Evolutionary conservation across 164 flowering plant species (phyloP).

Genomic region (Dillenia turbinata): DNA sequence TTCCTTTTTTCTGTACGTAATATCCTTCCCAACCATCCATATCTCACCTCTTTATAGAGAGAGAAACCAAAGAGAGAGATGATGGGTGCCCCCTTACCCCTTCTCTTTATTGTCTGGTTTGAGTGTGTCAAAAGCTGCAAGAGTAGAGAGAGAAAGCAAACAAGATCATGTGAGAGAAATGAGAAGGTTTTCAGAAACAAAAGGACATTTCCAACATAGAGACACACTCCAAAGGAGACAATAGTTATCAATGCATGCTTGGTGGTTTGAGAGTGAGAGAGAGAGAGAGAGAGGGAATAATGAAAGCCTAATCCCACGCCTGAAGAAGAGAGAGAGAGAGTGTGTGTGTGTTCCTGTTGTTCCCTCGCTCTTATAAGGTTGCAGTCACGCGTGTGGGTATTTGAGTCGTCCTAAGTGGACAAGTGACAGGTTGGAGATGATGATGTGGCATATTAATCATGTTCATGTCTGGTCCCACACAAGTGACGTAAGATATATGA

Average conservation of each 20-base stretch:
- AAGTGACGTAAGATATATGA: no score
- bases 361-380: no score
- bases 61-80: background rate
- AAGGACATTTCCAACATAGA: no score
- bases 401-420: no score
- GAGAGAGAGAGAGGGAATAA: conserved; percentile 17
- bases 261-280: conserved; percentile 12
- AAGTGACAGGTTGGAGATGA: no score
- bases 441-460: no score
- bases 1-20: conserved; percentile 14
- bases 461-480: no score
- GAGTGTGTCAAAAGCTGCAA: conserved; percentile 14
- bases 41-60: conserved; percentile 16
- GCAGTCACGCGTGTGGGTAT: no score
- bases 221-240: conserved; percentile 6
- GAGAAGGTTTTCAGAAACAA: no score
- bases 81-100: background rate
- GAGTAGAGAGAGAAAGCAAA: conserved; percentile 3
- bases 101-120: conserved; percentile 17
- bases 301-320: conserved; percentile 32
- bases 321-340: conserved; percentile 9
- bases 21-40: conserved; percentile 33
- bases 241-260: conserved; percentile 20
- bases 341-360: no score
- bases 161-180: conserved; percentile 8